Evolutionary conservation across 441 rosid species (phyloP).

Genomic region (Gossypium gossypioides): DNA sequence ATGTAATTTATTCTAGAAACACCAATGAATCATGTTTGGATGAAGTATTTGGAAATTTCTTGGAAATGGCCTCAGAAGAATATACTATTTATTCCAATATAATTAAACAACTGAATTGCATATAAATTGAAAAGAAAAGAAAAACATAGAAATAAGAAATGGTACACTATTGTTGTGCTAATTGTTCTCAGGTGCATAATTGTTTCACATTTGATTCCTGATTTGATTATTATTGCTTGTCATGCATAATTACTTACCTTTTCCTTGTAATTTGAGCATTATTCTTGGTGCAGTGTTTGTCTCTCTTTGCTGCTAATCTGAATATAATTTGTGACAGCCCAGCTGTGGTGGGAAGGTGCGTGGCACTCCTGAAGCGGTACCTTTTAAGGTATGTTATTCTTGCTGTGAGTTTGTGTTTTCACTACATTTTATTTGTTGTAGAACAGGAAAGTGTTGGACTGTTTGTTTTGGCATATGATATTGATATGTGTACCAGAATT

Average conservation of each 20-base stretch:
- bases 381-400: conserved; percentile 59
- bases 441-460: not conserved
- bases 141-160: not conserved
- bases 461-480: not conserved
- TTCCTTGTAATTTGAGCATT: not conserved
- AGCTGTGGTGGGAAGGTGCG: conserved; percentile 90
- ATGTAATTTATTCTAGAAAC: not conserved
- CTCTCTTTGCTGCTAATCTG: conserved; percentile 21
- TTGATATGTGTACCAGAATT: not conserved
- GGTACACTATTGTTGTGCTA: not conserved
- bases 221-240: not conserved
- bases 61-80: not conserved
- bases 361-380: conserved; percentile 81
- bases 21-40: not conserved
- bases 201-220: not conserved
- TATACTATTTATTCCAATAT: not conserved
- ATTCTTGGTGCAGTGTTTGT: not conserved
- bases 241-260: not conserved
- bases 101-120: not conserved
- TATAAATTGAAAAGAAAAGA: conserved; percentile 1
- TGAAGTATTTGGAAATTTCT: not conserved
- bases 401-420: conserved; percentile 15
- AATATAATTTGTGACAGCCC: conserved; percentile 60
- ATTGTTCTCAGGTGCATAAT: not conserved
- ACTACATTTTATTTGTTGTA: not conserved